These are phyloP conservation scores for Boletus reticuloceps DNA, from an alignment of 768 basidiomycete species.

Conservation along the genomic window DNA sequence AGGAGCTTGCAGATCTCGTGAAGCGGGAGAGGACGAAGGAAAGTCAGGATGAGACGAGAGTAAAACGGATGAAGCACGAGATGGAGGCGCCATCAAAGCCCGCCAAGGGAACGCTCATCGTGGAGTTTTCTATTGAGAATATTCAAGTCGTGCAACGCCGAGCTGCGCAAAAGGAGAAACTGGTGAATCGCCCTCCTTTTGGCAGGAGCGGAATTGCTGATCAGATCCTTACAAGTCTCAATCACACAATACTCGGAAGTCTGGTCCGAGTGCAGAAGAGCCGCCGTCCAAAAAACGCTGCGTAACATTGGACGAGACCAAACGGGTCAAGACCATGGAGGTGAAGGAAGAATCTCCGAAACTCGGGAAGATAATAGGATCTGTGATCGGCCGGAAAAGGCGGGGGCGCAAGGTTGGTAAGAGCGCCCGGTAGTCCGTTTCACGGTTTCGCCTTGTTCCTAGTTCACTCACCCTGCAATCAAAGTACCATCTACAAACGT, in stretches of 20 bases:
- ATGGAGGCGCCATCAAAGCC: slow-evolving; percentile 40
- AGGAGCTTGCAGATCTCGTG: slow-evolving; percentile 61
- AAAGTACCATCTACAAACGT: no score
- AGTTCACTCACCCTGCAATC: neutral
- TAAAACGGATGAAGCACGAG: slow-evolving; percentile 61
- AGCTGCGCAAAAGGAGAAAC: slow-evolving; percentile 46
- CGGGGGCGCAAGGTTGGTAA: slow-evolving; percentile 54
- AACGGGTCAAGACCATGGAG: slow-evolving; percentile 22
- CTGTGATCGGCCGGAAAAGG: slow-evolving; percentile 78
- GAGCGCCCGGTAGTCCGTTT: slow-evolving; percentile 13
- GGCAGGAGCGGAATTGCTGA: neutral
- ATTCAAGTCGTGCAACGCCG: slow-evolving; percentile 83
- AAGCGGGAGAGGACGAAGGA: slow-evolving; percentile 51
- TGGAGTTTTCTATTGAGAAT: slow-evolving; percentile 98
- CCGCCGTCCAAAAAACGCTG: slow-evolving; percentile 42
- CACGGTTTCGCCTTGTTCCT: neutral
- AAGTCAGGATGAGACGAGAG: slow-evolving; percentile 46
- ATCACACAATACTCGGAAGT: slow-evolving; percentile 1
- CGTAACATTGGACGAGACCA: slow-evolving; percentile 22
- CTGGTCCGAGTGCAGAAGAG: slow-evolving; percentile 26
- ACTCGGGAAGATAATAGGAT: slow-evolving; percentile 51
- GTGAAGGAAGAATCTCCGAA: slow-evolving; percentile 20
- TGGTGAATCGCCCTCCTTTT: neutral
- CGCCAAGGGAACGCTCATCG: slow-evolving; percentile 57
- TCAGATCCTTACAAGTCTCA: slow-evolving; percentile 3